These are phyloP conservation scores for Colletotrichum sp. DNA, from an alignment of 2,329 filamentous ascomycete genomes.

Conservation along the genomic window DNA sequence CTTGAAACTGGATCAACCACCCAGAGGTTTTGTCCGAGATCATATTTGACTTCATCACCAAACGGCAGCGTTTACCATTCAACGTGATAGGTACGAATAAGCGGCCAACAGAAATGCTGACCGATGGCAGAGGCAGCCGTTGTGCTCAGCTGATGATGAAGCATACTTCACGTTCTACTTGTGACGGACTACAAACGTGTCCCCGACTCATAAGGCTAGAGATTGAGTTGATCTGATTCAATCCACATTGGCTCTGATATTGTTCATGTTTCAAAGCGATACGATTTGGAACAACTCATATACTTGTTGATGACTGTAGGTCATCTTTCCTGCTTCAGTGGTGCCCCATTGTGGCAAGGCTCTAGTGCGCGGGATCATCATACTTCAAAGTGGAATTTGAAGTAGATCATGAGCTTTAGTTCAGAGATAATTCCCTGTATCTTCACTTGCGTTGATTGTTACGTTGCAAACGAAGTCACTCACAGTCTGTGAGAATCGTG, in stretches of 20 bases:
- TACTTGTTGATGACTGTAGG: background rate
- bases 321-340: background rate
- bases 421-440: rapidly evolving
- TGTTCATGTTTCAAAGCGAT: background rate
- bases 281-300: background rate
- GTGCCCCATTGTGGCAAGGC: background rate
- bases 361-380: background rate
- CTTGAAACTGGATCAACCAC: background rate
- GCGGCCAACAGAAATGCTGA: background rate
- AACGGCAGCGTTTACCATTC: background rate
- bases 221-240: background rate
- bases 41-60: background rate
- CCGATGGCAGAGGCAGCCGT: background rate
- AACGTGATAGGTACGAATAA: background rate
- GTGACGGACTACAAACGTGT: background rate
- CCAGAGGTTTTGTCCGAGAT: background rate
- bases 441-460: background rate
- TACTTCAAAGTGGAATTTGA: background rate
- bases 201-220: background rate
- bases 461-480: background rate
- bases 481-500: background rate
- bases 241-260: background rate
- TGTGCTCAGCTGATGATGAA: background rate
- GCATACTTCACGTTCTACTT: background rate
- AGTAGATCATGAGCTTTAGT: background rate